phyloP scores from a whole-genome alignment of 768 basidiomycete genomes.

The Phanerochaete sordida region DNA sequence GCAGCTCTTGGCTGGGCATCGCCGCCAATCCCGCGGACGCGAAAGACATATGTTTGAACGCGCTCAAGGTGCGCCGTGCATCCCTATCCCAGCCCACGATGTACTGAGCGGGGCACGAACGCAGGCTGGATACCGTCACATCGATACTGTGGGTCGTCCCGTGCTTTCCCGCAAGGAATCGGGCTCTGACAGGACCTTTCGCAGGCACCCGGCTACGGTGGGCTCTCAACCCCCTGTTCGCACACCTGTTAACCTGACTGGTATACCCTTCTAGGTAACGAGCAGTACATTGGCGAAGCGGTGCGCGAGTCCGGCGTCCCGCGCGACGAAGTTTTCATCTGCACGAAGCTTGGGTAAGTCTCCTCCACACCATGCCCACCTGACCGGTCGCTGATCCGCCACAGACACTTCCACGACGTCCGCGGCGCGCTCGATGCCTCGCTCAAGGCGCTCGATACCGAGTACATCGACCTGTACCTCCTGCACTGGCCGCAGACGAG shows the following conservation, averaged over 20 bases:
- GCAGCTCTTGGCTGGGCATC: slow-evolving; percentile 9
- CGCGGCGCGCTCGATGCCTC: slow-evolving; percentile 27
- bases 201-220: slow-evolving; percentile 1
- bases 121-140: slow-evolving; percentile 10
- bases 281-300: slow-evolving; percentile 41
- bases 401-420: slow-evolving; percentile 22
- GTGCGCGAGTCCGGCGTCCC: slow-evolving; percentile 43
- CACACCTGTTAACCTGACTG: neutral
- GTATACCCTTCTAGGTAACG: slow-evolving; percentile 31
- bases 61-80: slow-evolving; percentile 3
- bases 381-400: neutral
- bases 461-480: slow-evolving; percentile 37
- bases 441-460: slow-evolving; percentile 25
- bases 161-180: neutral
- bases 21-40: neutral
- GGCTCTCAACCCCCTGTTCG: neutral
- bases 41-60: slow-evolving; percentile 3
- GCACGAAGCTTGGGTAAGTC: slow-evolving; percentile 44
- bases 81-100: too few species aligned
- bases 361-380: neutral
- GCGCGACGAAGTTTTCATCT: slow-evolving; percentile 43
- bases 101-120: neutral
- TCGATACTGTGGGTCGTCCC: slow-evolving; percentile 5
- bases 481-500: slow-evolving; percentile 31
- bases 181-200: neutral